Base-by-base conservation (phyloP, 768 basidiomycete species). In the Tylopilus cervinicoccineus region DNA sequence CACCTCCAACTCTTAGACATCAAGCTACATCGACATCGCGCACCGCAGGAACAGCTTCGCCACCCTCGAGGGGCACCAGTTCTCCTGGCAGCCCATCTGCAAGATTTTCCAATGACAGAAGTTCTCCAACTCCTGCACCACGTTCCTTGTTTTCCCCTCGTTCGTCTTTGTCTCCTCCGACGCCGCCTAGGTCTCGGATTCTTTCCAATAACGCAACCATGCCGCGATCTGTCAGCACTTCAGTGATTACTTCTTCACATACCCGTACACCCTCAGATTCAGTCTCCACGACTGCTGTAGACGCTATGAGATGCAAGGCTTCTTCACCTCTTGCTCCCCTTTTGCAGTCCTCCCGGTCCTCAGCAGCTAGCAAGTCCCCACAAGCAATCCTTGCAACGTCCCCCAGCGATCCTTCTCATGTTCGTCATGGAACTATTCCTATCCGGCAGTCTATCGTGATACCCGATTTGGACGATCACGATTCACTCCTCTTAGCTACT, bases 1-100 rank as follows among this genome's bases (percentile, higher is more conserved):
- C 88, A 9, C 90, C 90, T 17, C 90, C 90, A 4, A 78, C 79
- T 43, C 73, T 89, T 41, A 77, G 85, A 44, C 90, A 92, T 64
- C 88, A 90, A 63, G 87, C 88, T 6, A 91, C 87, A 9, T 87
- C 88, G 41, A 72, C 69, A 14, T 74, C 87, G 28, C 79, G 86
- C 56, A 73, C 77, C 8, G 70, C 75, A 38, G 70, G 72, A 16
- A 62, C 72, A 16, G 61, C 67, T 14, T 72, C 73, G 16, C 75
- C 76, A 19, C 65, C 73, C 47, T 59, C 65, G n/a, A 71, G 65
- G 59, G 63, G 66, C 38, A 55, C 68, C 29, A 59, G 64, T 44
- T 71, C 73, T 26, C 73, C 83, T 37, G 63, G 64, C 37, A 70
- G 72, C 55, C 76, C 64, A 8, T 59, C 74, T 16, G 64, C 76